phyloP scores from a whole-genome alignment of 805 yeast genomes.

The Isabelozyma pseudorhagii region DNA sequence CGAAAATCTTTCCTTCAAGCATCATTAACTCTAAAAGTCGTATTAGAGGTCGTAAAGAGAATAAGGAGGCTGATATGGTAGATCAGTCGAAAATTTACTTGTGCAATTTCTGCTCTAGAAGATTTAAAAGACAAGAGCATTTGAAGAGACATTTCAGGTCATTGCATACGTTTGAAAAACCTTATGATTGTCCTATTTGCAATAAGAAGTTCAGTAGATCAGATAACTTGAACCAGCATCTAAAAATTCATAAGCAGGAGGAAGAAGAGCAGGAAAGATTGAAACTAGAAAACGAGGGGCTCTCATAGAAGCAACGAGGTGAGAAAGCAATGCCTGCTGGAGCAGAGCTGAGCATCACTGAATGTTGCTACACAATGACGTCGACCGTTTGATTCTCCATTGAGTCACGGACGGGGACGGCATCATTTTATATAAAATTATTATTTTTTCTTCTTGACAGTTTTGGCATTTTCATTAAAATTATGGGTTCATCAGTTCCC shows the following conservation, averaged over 20 bases:
- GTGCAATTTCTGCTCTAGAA: constrained; percentile 61
- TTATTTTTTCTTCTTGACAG: background rate
- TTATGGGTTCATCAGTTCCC: too few relatives aligned
- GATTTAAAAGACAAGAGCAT: constrained; percentile 75
- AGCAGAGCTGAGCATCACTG: too few relatives aligned
- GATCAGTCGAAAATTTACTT: constrained; percentile 54
- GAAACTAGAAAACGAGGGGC: background rate
- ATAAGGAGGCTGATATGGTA: constrained; percentile 50
- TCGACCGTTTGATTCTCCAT: too few relatives aligned
- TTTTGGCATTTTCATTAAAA: too few relatives aligned
- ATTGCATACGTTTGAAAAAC: constrained; percentile 70
- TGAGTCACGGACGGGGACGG: background rate
- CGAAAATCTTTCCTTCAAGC: constrained; percentile 33
- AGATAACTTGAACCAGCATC: constrained; percentile 65
- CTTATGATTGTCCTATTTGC: constrained; percentile 60
- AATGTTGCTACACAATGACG: too few relatives aligned
- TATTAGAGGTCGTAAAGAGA: constrained; percentile 65
- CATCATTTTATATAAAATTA: too few relatives aligned
- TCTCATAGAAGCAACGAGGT: background rate
- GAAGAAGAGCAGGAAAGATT: constrained; percentile 11
- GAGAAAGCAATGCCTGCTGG: too few relatives aligned
- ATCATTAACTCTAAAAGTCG: constrained; percentile 30
- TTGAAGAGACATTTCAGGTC: constrained; percentile 71
- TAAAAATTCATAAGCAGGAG: constrained; percentile 50
- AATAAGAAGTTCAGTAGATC: constrained; percentile 63